Conservation (phyloP, 768 basidiomycete species). For the Boletus tylopilopsis region DNA sequence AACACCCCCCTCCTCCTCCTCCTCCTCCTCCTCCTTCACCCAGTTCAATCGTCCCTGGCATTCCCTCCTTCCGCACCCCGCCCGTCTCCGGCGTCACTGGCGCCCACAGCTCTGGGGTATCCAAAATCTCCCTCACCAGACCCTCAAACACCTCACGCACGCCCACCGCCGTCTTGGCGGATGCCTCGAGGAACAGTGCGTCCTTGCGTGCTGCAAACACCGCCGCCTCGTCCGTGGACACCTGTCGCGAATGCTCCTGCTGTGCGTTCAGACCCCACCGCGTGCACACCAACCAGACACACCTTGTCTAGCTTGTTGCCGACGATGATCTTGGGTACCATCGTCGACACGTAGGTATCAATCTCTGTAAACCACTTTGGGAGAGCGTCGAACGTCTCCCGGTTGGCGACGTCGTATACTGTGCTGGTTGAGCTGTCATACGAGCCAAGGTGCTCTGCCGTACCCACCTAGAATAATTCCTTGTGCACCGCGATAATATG, state of each 20-base stretch:
- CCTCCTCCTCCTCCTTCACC: slow-evolving; percentile 1
- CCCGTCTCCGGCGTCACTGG: slow-evolving; percentile 24
- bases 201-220: slow-evolving; percentile 80
- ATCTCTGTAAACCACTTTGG: slow-evolving; percentile 91
- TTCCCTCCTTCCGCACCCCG: slow-evolving; percentile 21
- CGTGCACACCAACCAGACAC: background rate
- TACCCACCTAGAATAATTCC: slow-evolving; percentile 68
- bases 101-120: slow-evolving; percentile 80
- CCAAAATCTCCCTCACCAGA: slow-evolving; percentile 78
- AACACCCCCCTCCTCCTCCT: too few relatives aligned
- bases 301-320: slow-evolving; percentile 95
- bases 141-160: slow-evolving; percentile 76
- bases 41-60: slow-evolving; percentile 44
- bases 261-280: background rate
- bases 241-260: slow-evolving; percentile 89
- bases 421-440: background rate
- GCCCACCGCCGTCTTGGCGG: slow-evolving; percentile 85
- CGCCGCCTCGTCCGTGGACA: slow-evolving; percentile 71
- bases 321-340: slow-evolving; percentile 92
- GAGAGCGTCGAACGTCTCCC: slow-evolving; percentile 92
- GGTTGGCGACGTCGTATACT: slow-evolving; percentile 95
- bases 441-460: background rate
- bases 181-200: slow-evolving; percentile 87
- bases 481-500: slow-evolving; percentile 90
- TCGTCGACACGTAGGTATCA: slow-evolving; percentile 84